Evolutionary conservation across 208 protist genomes (phyloP).

Genomic region (Lotmaria passim): DNA sequence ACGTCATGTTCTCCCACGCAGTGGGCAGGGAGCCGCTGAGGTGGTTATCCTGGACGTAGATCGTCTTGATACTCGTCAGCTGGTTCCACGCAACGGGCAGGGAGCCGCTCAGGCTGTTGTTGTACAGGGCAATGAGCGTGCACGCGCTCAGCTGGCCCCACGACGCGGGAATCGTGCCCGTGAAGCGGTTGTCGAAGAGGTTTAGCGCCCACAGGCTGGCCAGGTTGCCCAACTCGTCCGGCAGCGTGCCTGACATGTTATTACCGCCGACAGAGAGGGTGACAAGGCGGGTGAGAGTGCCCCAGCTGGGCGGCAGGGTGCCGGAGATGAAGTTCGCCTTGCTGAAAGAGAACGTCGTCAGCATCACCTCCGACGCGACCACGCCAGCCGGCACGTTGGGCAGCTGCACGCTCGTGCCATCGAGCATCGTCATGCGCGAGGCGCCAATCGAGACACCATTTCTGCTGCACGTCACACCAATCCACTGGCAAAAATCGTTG

Average conservation of each 20-base stretch:
- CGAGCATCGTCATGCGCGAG: conserved; percentile 1
- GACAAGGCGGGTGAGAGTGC: conserved; percentile 2
- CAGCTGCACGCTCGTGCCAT: conserved; percentile 1
- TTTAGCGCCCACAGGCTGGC: conserved; percentile 4
- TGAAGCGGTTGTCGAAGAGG: conserved; percentile 14
- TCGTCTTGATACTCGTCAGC: conserved; percentile 8
- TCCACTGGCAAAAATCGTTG: conserved; percentile 11
- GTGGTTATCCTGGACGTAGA: conserved; percentile 5
- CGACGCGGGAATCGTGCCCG: conserved; percentile 11
- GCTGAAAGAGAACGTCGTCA: conserved; percentile 2
- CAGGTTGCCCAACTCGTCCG: conserved; percentile 7
- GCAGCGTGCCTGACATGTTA: conserved; percentile 4
- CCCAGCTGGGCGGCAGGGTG: conserved; percentile 15
- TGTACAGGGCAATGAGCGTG: conserved; percentile 13
- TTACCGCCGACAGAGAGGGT: conserved; percentile 11
- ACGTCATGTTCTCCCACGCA: background rate
- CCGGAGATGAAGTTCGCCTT: background rate
- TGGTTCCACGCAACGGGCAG: conserved; percentile 1
- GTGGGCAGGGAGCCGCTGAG: conserved; percentile 10
- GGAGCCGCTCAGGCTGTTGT: conserved; percentile 14
- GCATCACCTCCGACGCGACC: conserved; percentile 3
- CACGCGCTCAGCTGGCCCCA: conserved; percentile 6
- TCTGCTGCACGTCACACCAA: conserved; percentile 3
- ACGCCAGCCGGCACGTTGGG: background rate
- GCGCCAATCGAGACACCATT: background rate